These are phyloP conservation scores for Cryoendolithus antarcticus DNA, from an alignment of 2,329 filamentous ascomycete species.

Conservation along the genomic window DNA sequence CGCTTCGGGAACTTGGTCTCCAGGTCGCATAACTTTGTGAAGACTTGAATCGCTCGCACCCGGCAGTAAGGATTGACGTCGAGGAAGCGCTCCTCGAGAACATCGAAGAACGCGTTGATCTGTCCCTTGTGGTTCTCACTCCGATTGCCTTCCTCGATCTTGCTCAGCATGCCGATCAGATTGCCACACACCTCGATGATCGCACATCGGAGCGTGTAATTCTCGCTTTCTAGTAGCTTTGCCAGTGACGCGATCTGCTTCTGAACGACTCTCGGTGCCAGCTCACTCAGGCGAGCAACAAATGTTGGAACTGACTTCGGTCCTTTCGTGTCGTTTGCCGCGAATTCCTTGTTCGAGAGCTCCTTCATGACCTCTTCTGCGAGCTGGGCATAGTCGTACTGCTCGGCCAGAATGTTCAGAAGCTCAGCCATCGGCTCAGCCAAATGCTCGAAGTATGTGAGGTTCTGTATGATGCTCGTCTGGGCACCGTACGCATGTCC, in stretches of 20 bases:
- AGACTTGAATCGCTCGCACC: slow-evolving; percentile 84
- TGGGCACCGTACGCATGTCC: slow-evolving; percentile 94
- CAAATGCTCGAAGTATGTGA: slow-evolving; percentile 98
- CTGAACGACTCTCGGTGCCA: slow-evolving; percentile 82
- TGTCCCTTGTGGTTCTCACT: slow-evolving; percentile 90
- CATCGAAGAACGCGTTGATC: slow-evolving; percentile 93
- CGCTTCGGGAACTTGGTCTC: slow-evolving; percentile 92
- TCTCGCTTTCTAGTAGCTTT: slow-evolving; percentile 93
- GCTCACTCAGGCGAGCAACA: slow-evolving; percentile 81
- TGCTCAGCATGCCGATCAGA: slow-evolving; percentile 79
- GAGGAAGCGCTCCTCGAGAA: slow-evolving; percentile 87
- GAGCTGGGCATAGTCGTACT: slow-evolving; percentile 94
- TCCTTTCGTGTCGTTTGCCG: slow-evolving; percentile 86
- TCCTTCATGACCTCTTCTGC: slow-evolving; percentile 89
- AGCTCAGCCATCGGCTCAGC: slow-evolving; percentile 99
- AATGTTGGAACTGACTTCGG: slow-evolving; percentile 95
- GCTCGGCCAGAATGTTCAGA: slow-evolving; percentile 84
- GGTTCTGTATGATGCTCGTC: slow-evolving; percentile 92
- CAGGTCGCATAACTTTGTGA: slow-evolving; percentile 81
- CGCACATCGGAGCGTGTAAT: slow-evolving; percentile 84
- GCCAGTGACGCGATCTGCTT: slow-evolving; percentile 95
- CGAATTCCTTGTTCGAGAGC: slow-evolving; percentile 95
- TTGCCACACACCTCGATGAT: slow-evolving; percentile 97
- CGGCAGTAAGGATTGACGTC: slow-evolving; percentile 95
- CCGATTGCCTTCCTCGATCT: slow-evolving; percentile 63